Evolutionary conservation across 2,329 filamentous ascomycete species (phyloP), one percentile per base, ranked within the genome.

Genomic region (Colletotrichum somersetense): DNA sequence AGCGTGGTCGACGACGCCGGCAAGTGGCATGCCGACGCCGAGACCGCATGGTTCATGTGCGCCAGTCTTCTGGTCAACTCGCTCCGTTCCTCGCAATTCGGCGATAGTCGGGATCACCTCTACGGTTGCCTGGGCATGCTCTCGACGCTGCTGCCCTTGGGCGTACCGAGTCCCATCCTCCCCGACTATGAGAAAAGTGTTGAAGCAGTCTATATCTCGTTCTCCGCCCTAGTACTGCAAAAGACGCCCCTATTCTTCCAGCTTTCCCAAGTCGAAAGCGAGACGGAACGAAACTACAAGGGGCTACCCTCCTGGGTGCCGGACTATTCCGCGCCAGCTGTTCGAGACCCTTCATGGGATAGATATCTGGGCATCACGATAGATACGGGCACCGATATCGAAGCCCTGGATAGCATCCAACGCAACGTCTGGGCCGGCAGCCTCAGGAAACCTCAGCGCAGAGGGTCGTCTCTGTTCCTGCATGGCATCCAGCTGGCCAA

Each of bases 81-180:
- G 2, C 42, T 73, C 3, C 68, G 74, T 20, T 75, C 71, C 12
- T 73, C 74, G n/a, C 52, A 71, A 0, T 69, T 76, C 12, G 48
- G 61, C 0, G 70, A 77, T 6, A 66, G 68, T 1, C 73, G 74
- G 7, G 75, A 77, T 42, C 75, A 75, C 40, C 66, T 77, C 3
- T 75, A 73, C 50, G 75, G 38, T 35, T 75, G 42, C 20, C 65
- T 30, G 70, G 73, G 50, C 58, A 75, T 50, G 66, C 52, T 52
- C 3, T 56, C 38, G 16, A 69, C 52, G 38, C 50, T 48, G 38
- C 48, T 53, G 1, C 66, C 66, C 0, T 16, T 35, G 1, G 35
- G n/a, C 18, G 44, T 33, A n/a, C 23, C 66, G 2, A 62, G 42
- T 1, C 55, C 69, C 8, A 66, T 75, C 0, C 4, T 68, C 12